Evolutionary conservation across 2,329 filamentous ascomycete genomes (phyloP), one percentile per base, ranked within the genome.

Genomic region (Amylocarpus encephaloides): DNA sequence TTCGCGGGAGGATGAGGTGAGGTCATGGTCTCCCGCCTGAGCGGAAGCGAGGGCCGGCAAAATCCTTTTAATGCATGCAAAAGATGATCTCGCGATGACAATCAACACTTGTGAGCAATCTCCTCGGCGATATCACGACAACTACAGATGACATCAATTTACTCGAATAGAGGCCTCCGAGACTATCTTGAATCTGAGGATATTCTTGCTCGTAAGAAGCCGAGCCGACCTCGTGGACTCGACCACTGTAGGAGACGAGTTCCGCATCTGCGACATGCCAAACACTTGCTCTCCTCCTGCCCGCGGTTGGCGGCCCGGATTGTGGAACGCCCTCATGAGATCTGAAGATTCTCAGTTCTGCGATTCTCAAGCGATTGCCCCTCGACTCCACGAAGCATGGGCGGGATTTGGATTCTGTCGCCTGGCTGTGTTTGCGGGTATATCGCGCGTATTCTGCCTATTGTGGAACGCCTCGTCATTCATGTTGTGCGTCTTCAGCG

Each of bases 351-450:
- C 33, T 13, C 18, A 34, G 16, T 5, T 46, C 15, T 35, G 12
- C 16, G 12, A n/a, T 44, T 33, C 2, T 44, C 30, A 11, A 10
- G n/a, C n/a, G 10, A 40, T 40, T 11, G 13, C 38, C n/a, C 38
- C 18, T 40, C 5, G 38, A 40, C 34, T 26, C 22, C 5, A 16
- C 32, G 32, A 34, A 34, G 5, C 11, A 16, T 13, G 12, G 4
- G 2, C 10, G 9, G 5, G 46, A 48, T 19, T 18, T 36, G 40
- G 43, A 36, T 19, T 40, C 40, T 49, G 35, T 51, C 47, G 30
- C 42, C 34, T 52, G 49, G 49, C 6, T 55, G 49, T 50, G 50
- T 39, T 44, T n/a, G 41, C 52, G 49, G 49, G 32, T 52, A 48
- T 51, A 42, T 36, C 12, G n/a, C 13, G 29, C 19, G n/a, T 34